Evolutionary conservation across 2,329 filamentous ascomycete species (phyloP).

Genomic region (Westerdykella ornata): DNA sequence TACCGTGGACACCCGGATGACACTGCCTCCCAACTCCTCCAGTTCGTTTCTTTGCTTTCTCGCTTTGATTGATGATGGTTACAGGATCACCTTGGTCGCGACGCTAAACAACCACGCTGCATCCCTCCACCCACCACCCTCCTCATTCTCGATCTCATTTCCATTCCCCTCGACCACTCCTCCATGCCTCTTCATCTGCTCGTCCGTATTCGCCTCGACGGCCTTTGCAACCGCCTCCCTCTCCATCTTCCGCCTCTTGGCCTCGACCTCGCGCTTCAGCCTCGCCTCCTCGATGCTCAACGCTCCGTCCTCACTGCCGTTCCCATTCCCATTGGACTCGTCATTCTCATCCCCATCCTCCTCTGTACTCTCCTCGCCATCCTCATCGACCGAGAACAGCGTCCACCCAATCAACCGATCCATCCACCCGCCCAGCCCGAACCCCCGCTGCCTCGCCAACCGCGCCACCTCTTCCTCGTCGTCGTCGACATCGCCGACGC

Average conservation of each 20-base stretch:
- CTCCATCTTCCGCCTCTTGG: constrained; percentile 31
- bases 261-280: constrained; percentile 35
- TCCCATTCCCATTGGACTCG: not conserved
- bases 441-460: constrained; percentile 47
- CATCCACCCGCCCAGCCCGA: constrained; percentile 52
- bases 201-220: constrained; percentile 26
- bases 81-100: constrained; percentile 42
- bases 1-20: no score
- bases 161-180: constrained; percentile 10
- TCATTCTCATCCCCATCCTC: constrained; percentile 16
- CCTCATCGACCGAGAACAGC: constrained; percentile 49
- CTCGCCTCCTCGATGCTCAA: constrained; percentile 35
- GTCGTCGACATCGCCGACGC: constrained; percentile 36
- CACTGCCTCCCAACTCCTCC: no score
- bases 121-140: constrained; percentile 51
- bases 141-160: no score
- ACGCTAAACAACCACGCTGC: constrained; percentile 53
- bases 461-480: constrained; percentile 51
- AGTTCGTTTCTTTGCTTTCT: no score
- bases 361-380: constrained; percentile 36
- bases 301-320: no score
- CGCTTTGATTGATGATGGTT: no score
- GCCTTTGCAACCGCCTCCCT: constrained; percentile 32
- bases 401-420: constrained; percentile 54
- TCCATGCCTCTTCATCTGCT: constrained; percentile 19